Percentiles rank a stretch among this genome's conserved stretches.
These are phyloP conservation scores for Clonostachys solani DNA, from an alignment of 2,329 filamentous ascomycete species.

Conservation along the genomic window DNA sequence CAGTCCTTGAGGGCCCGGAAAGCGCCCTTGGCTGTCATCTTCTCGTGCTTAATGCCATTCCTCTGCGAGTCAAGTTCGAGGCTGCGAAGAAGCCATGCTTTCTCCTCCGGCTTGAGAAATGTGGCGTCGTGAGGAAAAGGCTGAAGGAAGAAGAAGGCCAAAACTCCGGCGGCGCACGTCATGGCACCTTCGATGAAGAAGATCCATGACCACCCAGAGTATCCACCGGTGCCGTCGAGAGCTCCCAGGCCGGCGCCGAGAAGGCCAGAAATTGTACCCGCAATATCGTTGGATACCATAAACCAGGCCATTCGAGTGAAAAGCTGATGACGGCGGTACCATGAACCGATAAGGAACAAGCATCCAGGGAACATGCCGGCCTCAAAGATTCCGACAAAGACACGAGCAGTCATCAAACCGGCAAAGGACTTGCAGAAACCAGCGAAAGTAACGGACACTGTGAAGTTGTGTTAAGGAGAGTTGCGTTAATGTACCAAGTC, in stretches of 20 bases:
- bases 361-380: slow-evolving; percentile 24
- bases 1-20: slow-evolving; percentile 52
- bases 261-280: slow-evolving; percentile 12
- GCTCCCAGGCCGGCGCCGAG: slow-evolving; percentile 13
- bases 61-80: slow-evolving; percentile 10
- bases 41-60: slow-evolving; percentile 8
- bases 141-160: slow-evolving; percentile 11
- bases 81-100: slow-evolving; percentile 8
- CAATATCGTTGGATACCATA: slow-evolving; percentile 15
- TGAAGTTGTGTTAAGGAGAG: not conserved
- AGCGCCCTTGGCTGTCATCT: slow-evolving; percentile 24
- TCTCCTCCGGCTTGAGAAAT: slow-evolving; percentile 9
- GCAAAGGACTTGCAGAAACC: slow-evolving; percentile 18
- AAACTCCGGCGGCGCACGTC: slow-evolving; percentile 6
- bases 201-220: slow-evolving; percentile 15
- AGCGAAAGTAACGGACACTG: slow-evolving; percentile 14
- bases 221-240: slow-evolving; percentile 10
- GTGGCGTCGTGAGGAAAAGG: slow-evolving; percentile 9
- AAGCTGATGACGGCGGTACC: slow-evolving; percentile 24
- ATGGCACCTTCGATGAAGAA: slow-evolving; percentile 12
- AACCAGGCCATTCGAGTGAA: slow-evolving; percentile 15
- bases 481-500: not conserved
- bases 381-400: slow-evolving; percentile 27
- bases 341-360: slow-evolving; percentile 23
- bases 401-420: slow-evolving; percentile 14